phyloP scores from a whole-genome alignment of 495 filamentous ascomycete genomes.

The Sporormia fimetaria region DNA sequence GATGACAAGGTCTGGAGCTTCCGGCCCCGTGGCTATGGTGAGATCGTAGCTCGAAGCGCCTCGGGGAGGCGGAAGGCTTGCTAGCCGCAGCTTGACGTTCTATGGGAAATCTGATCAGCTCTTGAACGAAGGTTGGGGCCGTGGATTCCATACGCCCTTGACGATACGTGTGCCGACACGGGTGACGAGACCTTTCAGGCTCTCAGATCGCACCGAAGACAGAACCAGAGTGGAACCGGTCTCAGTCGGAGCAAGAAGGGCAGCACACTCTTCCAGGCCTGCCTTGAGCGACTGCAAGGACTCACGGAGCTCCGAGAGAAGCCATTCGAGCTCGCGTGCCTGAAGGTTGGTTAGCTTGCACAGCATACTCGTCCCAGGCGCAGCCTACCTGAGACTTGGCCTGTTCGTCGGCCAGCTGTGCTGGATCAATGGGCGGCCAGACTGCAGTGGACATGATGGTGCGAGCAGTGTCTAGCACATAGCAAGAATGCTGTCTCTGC shows the following conservation, averaged over 20 bases:
- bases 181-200: conserved; percentile 83
- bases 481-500: no score
- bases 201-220: conserved; percentile 76
- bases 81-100: conserved; percentile 31
- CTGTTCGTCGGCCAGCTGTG: conserved; percentile 12
- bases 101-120: background rate
- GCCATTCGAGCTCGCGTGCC: conserved; percentile 77
- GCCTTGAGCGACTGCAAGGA: conserved; percentile 65
- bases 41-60: conserved; percentile 45
- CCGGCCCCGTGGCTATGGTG: conserved; percentile 40
- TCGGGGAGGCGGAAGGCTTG: conserved; percentile 39
- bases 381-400: conserved; percentile 15
- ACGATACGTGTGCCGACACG: conserved; percentile 39
- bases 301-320: conserved; percentile 64
- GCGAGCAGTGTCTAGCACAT: no score
- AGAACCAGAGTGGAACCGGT: conserved; percentile 77
- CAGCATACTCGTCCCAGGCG: background rate
- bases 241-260: conserved; percentile 69
- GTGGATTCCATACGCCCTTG: conserved; percentile 29
- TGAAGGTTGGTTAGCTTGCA: conserved; percentile 25
- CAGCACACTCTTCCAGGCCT: conserved; percentile 79
- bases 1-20: conserved; percentile 46
- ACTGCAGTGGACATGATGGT: conserved; percentile 23
- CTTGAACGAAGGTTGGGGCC: background rate
- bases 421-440: conserved; percentile 22